phyloP scores from a whole-genome alignment of 2,329 filamentous ascomycete species.

The Clonostachys rhizophaga region DNA sequence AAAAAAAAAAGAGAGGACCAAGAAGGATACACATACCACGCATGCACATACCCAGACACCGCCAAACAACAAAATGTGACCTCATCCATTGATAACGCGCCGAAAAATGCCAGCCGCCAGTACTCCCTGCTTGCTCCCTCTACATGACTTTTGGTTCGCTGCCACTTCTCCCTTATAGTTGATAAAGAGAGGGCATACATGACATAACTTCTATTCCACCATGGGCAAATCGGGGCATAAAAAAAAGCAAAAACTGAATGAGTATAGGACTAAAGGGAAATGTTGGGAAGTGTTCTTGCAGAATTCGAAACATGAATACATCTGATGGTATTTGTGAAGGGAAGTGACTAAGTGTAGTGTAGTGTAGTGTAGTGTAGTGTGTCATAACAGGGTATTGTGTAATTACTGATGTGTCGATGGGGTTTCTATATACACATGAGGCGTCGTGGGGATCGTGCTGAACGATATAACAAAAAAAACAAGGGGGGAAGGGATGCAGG shows the following conservation, averaged over 20 bases:
- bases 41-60: conserved; percentile 1
- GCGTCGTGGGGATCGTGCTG: conserved; percentile 24
- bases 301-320: background rate
- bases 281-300: background rate
- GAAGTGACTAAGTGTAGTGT: conserved; percentile 8
- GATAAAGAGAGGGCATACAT: conserved; percentile 1
- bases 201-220: conserved; percentile 23
- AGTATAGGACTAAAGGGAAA: background rate
- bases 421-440: conserved; percentile 31
- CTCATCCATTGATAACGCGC: background rate
- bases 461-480: background rate
- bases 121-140: conserved; percentile 12
- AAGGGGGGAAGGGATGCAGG: conserved; percentile 4
- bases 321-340: background rate
- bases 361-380: conserved; percentile 10
- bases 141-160: conserved; percentile 31
- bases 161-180: conserved; percentile 17
- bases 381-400: conserved; percentile 27
- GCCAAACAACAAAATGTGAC: conserved; percentile 1
- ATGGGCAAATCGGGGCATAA: conserved; percentile 2
- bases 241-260: conserved; percentile 3
- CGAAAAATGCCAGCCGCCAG: background rate
- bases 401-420: conserved; percentile 28
- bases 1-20: background rate
- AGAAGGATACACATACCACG: background rate